Conservation (phyloP, 257 asterid species). For the Solanum pennellii region DNA sequence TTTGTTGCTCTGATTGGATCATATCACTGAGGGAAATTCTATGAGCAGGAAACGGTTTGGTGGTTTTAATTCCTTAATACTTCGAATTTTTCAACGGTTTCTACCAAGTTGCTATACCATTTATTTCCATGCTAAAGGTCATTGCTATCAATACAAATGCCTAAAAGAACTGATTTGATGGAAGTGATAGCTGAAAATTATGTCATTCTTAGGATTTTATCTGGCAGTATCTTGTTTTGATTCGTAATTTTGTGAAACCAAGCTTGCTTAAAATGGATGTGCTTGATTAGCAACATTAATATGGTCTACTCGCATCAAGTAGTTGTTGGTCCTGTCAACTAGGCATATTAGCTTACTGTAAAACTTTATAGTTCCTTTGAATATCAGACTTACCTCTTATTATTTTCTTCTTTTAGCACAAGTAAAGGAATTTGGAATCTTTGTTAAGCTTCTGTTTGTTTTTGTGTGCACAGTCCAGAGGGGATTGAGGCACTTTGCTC, state of each 20-base stretch:
- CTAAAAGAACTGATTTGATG: background rate
- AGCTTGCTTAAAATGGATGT: background rate
- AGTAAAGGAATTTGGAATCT: conserved; percentile 2
- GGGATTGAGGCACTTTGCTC: conserved; percentile 82
- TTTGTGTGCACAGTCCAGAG: conserved; percentile 56
- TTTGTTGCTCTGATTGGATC: background rate
- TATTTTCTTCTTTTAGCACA: background rate
- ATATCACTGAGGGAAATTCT: background rate
- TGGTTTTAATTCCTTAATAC: background rate
- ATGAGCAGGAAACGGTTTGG: background rate
- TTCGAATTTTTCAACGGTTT: background rate
- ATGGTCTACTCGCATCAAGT: background rate
- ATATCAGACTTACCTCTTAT: background rate
- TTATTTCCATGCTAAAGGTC: background rate
- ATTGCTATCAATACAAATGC: background rate
- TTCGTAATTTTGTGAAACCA: background rate
- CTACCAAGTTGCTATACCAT: background rate
- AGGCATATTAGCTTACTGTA: background rate
- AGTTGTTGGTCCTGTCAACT: background rate
- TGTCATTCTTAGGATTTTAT: background rate
- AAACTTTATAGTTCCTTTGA: background rate
- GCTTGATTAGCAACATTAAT: background rate
- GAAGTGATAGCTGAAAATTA: background rate
- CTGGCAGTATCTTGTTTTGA: background rate
- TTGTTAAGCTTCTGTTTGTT: background rate